phyloP scores from a whole-genome alignment of 371 early-diverging fungal genomes.

The Mucor racemosus region DNA sequence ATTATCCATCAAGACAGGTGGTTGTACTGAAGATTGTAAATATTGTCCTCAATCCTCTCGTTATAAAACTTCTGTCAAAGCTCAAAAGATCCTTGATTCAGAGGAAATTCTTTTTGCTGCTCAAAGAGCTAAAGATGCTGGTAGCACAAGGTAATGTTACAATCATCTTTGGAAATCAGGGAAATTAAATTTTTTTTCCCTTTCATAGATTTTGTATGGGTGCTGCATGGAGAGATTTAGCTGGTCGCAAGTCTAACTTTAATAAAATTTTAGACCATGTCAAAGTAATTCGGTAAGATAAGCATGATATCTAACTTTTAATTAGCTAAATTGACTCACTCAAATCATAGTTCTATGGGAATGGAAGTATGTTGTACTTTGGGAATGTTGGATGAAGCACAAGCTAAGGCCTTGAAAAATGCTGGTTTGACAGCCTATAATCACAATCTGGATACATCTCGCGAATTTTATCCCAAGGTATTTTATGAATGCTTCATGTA shows the following conservation, averaged over 20 bases:
- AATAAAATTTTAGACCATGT: conserved; percentile 79
- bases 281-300: conserved; percentile 75
- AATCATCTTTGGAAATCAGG: conserved; percentile 1
- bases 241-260: conserved; percentile 86
- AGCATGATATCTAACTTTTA: not conserved
- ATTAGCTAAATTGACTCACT: no score
- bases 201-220: conserved; percentile 79
- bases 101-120: conserved; percentile 80
- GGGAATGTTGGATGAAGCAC: conserved; percentile 82
- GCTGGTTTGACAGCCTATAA: conserved; percentile 92
- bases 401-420: conserved; percentile 79
- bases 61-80: conserved; percentile 76
- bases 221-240: conserved; percentile 87
- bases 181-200: conserved; percentile 13
- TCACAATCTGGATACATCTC: conserved; percentile 87
- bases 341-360: conserved; percentile 71
- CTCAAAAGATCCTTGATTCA: conserved; percentile 74
- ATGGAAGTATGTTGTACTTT: conserved; percentile 93
- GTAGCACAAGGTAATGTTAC: conserved; percentile 62
- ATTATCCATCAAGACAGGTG: conserved; percentile 87
- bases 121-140: conserved; percentile 81
- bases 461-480: conserved; percentile 83
- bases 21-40: conserved; percentile 87
- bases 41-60: conserved; percentile 87
- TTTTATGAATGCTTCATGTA: no score